phyloP scores from a whole-genome alignment of 306 rosid genomes.

The Datisca glomerata region DNA sequence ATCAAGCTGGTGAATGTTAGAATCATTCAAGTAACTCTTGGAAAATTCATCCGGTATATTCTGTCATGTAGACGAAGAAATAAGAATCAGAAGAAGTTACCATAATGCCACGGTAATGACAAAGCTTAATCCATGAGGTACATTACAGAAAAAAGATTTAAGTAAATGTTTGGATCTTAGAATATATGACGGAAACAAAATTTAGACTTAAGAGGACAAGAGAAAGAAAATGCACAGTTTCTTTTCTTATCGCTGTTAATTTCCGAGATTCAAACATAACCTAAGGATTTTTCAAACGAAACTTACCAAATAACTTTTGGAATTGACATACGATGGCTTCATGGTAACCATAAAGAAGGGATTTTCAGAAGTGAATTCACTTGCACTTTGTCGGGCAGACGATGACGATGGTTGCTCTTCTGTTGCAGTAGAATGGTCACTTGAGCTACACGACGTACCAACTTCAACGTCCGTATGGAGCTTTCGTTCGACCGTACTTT shows the following conservation, averaged over 20 bases:
- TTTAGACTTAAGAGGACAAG: neutral
- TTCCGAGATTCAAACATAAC: neutral
- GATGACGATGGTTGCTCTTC: neutral
- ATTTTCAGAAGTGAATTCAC: neutral
- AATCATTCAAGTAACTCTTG: neutral
- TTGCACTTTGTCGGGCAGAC: neutral
- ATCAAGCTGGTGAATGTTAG: neutral
- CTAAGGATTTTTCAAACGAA: neutral
- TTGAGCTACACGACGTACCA: no score
- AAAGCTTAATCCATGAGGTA: no score
- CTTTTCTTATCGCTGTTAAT: neutral
- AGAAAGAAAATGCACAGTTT: neutral
- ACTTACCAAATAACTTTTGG: slow-evolving; percentile 1
- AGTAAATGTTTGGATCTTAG: no score
- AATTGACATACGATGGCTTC: neutral
- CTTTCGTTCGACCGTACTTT: neutral
- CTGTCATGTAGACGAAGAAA: neutral
- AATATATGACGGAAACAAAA: no score
- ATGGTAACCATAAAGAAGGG: slow-evolving; percentile 7
- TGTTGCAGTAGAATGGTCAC: no score
- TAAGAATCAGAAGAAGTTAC: no score
- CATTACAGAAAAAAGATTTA: no score
- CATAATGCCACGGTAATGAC: no score
- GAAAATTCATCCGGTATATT: neutral
- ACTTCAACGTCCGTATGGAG: no score